Conservation (phyloP, 176 grass and related monocot species). For the Rhynchospora tenuis region DNA sequence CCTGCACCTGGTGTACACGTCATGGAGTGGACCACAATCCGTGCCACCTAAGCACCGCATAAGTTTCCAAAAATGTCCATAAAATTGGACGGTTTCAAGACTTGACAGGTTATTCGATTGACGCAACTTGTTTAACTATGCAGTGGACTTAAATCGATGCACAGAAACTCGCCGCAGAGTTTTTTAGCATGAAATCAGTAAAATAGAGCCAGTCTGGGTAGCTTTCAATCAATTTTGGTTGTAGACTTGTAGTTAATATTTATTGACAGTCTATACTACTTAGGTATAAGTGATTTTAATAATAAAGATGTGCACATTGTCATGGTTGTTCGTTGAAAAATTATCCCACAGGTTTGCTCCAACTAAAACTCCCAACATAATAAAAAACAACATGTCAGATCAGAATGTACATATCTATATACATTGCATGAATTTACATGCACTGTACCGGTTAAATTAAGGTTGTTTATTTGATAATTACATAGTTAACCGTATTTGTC, state of each 20-base stretch:
- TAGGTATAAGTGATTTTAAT: neutral
- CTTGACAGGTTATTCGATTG: neutral
- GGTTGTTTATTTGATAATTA: too few relatives aligned
- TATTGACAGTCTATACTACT: neutral
- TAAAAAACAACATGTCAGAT: too few relatives aligned
- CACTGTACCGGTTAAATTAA: too few relatives aligned
- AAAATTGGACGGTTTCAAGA: neutral
- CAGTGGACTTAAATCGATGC: neutral
- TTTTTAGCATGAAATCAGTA: too few relatives aligned
- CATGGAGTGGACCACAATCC: too few relatives aligned
- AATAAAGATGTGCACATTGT: neutral
- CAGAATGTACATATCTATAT: too few relatives aligned
- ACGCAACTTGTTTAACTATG: neutral
- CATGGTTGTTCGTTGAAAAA: neutral
- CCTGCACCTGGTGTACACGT: neutral
- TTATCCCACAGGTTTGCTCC: neutral
- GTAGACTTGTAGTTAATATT: too few relatives aligned
- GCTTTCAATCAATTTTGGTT: too few relatives aligned
- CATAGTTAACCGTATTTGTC: too few relatives aligned
- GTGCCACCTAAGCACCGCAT: neutral
- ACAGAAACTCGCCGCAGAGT: neutral
- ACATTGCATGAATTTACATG: too few relatives aligned
- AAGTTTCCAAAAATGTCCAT: neutral
- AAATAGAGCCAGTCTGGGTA: too few relatives aligned
- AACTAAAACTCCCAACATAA: neutral